These are phyloP conservation scores for Hura crepitans DNA, from an alignment of 441 rosid species.

Conservation along the genomic window DNA sequence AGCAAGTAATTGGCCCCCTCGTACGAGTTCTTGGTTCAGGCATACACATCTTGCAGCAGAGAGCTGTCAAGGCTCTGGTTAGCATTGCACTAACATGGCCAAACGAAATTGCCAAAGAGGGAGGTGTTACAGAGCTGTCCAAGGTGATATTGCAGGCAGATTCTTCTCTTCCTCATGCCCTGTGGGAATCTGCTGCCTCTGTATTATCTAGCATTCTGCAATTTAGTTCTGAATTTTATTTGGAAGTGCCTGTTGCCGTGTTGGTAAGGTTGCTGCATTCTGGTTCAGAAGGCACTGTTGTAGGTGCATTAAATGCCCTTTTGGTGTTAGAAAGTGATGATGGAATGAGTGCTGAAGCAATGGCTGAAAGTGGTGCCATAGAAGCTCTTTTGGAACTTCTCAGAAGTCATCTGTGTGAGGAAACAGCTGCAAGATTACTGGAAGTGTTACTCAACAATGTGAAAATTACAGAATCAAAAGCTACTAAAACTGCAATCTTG, in stretches of 20 bases:
- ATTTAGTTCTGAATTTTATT: conserved; percentile 91
- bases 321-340: conserved; percentile 97
- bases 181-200: conserved; percentile 97
- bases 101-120: conserved; percentile 93
- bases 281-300: conserved; percentile 73
- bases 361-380: conserved; percentile 99
- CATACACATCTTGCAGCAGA: conserved; percentile 90
- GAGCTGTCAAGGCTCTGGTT: conserved; percentile 95
- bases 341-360: conserved; percentile 94
- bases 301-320: conserved; percentile 94
- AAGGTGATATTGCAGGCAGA: conserved; percentile 92
- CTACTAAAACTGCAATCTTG: conserved; percentile 79
- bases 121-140: conserved; percentile 89
- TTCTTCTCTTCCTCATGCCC: conserved; percentile 78
- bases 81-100: conserved; percentile 90
- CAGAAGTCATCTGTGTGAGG: conserved; percentile 95
- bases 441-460: conserved; percentile 95
- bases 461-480: conserved; percentile 95
- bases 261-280: conserved; percentile 90
- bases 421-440: conserved; percentile 90
- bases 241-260: conserved; percentile 98
- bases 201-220: conserved; percentile 84
- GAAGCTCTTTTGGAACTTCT: conserved; percentile 98
- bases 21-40: conserved; percentile 87
- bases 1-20: conserved; percentile 84